Base-by-base conservation (phyloP, 805 yeast genomes). In the Naumovozyma baii region DNA sequence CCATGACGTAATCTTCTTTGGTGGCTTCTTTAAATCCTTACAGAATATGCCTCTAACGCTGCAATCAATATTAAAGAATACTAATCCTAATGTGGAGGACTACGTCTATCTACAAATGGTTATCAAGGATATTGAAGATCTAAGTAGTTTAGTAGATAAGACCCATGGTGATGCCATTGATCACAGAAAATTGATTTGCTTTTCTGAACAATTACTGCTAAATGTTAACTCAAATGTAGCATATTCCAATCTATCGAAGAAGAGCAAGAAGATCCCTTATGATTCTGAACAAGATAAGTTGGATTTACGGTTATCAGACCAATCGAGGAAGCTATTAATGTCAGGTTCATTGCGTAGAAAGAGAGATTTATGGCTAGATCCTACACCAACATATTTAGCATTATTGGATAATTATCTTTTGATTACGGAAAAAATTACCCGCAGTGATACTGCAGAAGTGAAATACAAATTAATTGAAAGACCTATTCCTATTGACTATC, bases 321-420 rank as follows among this genome's bases (percentile, higher is more conserved):
- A 67, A 12, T 70, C 74, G 37, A 67, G 94, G 47, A 71, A 65
- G 45, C 61, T 84, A 18, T 55, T 80, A 34, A 66, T 66, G 46
- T 63, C 79, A 9, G 92, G 87, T 0, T 72, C 69, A 18, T 70
- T 82, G 14, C 50, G 64, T 2, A 68, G 80, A 40, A 76, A 79
- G 42, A 76, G 84, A 12, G 92, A 81, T 36, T 63, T 77, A 50
- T 74, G 78, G 65, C 63, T 78, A 22, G 80, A 78, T 31, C 68
- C 82, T 31, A 62, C 66, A 5, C 64, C 70, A 0, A 60, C 66
- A 1, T 67, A 74, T 46, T 50, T 82, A 18, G 73, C 83, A 15
- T 60, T 85, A 20, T 60, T 85, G 38, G 94, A 85, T 53, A 83
- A 85, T 51, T 83, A 69, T 49, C 59, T 85, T 33, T 52, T 85